Evolutionary conservation across 257 asterid species (phyloP), one percentile per base, ranked within the genome.

Genomic region (Penstemon barbatus): DNA sequence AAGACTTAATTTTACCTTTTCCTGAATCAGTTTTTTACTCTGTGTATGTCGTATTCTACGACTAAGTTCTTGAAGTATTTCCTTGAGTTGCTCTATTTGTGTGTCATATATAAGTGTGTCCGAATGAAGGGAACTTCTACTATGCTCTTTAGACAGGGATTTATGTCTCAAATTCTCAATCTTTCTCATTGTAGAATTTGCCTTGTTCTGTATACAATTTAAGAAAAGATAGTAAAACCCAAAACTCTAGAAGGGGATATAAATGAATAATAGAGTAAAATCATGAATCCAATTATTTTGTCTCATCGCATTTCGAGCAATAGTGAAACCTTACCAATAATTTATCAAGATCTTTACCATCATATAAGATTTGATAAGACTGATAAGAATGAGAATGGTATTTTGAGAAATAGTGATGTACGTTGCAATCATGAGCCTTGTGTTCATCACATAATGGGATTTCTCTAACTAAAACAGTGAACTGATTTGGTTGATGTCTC

Each of bases 391-490:
- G 82, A 3, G 92, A 90, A 76, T 90, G 90, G 63, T 83, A 82
- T 46, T 88, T 90, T 37, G 96, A 76, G 82, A 93, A 93, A 36
- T 88, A 93, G 82, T 87, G 86, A 57, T 90, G 85, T 52, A 93
- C 80, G 43, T 85, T 78, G 81, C 99, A 93, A 60, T 89, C 96
- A 43, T 67, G 93, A 70, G 87, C 83, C 57, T 71, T 83, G 83
- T 93, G 99, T 69, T 88, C 96, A 50, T 76, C 71, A 76, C 99
- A 93, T 45, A 84, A 55, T 13, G 99, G 99, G 62, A 90, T 88
- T 81, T 87, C 96, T 79, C 99, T 93, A 71, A 93, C 97, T 71
- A 93, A 80, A 76, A 93, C 95, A 54, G 97, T 87, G 79, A 90
- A 87, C 75, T 93, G 97, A 72, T 88, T 84, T 3, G 99, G 96